Evolutionary conservation across 2,329 filamentous ascomycete species (phyloP), one percentile per base, ranked within the genome.

Genomic region (Aureobasidium lini): DNA sequence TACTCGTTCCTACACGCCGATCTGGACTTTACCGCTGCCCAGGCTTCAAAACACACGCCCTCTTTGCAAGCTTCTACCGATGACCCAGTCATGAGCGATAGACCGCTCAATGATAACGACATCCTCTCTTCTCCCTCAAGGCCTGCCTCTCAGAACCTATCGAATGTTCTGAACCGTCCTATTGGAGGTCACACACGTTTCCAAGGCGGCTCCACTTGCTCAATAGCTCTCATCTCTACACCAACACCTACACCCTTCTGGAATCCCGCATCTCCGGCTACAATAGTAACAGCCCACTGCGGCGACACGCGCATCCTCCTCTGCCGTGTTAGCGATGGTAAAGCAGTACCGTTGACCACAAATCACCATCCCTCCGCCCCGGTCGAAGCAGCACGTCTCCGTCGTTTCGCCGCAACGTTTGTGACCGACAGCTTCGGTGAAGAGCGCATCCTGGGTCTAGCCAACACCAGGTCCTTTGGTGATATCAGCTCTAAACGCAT

Each of bases 391-490:
- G 86, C 84, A 43, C 84, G 94, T 7, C 81, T 99, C 28, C 87
- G 92, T 46, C 86, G 92, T 50, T 97, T 92, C 70, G 89, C 91
- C 1, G 84, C 88, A 32, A 87, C 87, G 2, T 93, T 97, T 70
- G 87, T 96, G 16, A 94, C 93, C 0, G 94, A 99, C 75, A 95
- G 90, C 36, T 99, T 99, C 72, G 94, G 94, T 69, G 94, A 99
- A 75, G 92, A 97, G 75, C 90, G 94, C 66, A 94, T 99, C 73
- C 86, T 86, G 13, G 93, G 94, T 0, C 81, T 99, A 0, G 94
- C 94, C 66, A 99, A 99, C 75, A 95, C 90, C 34, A 88, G 94
- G 32, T 83, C 94, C 4, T 97, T 99, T 70, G 94, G 94, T 29
- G 94, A 99, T 76, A 90, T 96, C 75, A 82, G 83, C 36, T 89